These are phyloP conservation scores for Backusella sp. DNA, from an alignment of 192 early-diverging fungal species.

Conservation along the genomic window DNA sequence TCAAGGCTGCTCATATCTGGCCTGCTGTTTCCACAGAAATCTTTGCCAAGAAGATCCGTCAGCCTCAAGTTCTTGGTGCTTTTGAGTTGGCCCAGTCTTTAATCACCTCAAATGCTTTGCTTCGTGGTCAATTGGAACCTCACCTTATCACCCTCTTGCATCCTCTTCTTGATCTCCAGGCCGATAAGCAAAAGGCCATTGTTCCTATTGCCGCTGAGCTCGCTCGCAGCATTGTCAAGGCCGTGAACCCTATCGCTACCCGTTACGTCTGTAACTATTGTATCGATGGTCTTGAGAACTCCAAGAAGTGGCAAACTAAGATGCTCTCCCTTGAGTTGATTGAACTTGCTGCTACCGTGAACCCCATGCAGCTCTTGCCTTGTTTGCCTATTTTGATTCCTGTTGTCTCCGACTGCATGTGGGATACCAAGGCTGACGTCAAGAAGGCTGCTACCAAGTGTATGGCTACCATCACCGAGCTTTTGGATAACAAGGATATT, in stretches of 20 bases:
- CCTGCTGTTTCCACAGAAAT: slow-evolving; percentile 57
- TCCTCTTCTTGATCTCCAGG: slow-evolving; percentile 60
- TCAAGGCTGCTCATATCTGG: slow-evolving; percentile 61
- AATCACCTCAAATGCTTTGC: slow-evolving; percentile 46
- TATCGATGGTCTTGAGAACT: slow-evolving; percentile 66
- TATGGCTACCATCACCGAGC: slow-evolving; percentile 65
- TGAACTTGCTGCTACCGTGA: slow-evolving; percentile 40
- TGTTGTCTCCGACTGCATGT: slow-evolving; percentile 73
- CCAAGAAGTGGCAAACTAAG: slow-evolving; percentile 79
- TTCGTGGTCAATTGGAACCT: slow-evolving; percentile 67
- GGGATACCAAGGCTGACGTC: slow-evolving; percentile 82
- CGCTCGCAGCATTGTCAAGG: slow-evolving; percentile 38
- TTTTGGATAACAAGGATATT: slow-evolving; percentile 81
- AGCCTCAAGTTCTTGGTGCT: slow-evolving; percentile 11
- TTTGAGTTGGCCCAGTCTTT: slow-evolving; percentile 3
- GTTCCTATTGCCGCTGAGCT: slow-evolving; percentile 37
- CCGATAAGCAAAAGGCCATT: slow-evolving; percentile 48
- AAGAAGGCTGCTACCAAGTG: slow-evolving; percentile 58
- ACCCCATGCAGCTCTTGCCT: slow-evolving; percentile 47
- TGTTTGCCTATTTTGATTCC: slow-evolving; percentile 66
- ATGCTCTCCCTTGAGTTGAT: slow-evolving; percentile 50
- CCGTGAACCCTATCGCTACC: slow-evolving; percentile 45
- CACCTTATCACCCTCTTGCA: slow-evolving; percentile 64
- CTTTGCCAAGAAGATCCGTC: slow-evolving; percentile 72
- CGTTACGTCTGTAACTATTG: slow-evolving; percentile 58